phyloP scores from a whole-genome alignment of 441 rosid genomes.

The Pelargonium exstipulatum region DNA sequence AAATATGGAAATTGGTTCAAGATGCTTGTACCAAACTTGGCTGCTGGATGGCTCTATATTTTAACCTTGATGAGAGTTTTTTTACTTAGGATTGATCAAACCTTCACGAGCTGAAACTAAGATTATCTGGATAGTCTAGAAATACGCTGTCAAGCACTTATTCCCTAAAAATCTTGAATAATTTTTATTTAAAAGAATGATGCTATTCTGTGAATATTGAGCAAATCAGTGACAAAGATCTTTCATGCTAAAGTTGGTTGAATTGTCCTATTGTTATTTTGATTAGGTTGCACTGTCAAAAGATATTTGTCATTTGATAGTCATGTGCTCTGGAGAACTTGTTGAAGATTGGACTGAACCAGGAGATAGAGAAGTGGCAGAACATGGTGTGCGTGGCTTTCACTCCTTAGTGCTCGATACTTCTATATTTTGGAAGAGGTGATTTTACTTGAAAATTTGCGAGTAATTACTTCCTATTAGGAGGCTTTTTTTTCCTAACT shows the following conservation, averaged over 20 bases:
- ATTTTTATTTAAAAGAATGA: too few relatives aligned
- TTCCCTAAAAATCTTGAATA: too few relatives aligned
- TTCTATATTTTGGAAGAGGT: slow-evolving; percentile 81
- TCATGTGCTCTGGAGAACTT: slow-evolving; percentile 75
- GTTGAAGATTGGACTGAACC: slow-evolving; percentile 36
- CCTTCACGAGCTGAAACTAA: too few relatives aligned
- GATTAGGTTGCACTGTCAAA: slow-evolving; percentile 77
- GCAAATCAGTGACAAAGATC: not conserved
- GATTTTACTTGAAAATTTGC: slow-evolving; percentile 22
- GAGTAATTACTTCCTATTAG: slow-evolving; percentile 4
- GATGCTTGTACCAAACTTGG: too few relatives aligned
- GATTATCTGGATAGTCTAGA: too few relatives aligned
- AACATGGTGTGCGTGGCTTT: slow-evolving; percentile 44
- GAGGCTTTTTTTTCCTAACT: slow-evolving; percentile 6
- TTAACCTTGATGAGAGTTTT: too few relatives aligned
- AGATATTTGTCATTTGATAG: slow-evolving; percentile 71
- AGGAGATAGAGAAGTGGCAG: slow-evolving; percentile 29
- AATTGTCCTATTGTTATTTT: slow-evolving; percentile 18
- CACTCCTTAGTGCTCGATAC: slow-evolving; percentile 70
- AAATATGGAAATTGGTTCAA: too few relatives aligned
- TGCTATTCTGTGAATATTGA: too few relatives aligned
- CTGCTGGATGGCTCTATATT: too few relatives aligned
- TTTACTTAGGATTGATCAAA: too few relatives aligned
- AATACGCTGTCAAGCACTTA: too few relatives aligned
- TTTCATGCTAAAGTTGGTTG: slow-evolving; percentile 18